Conservation (phyloP, 2,329 filamentous ascomycete genomes). For the Fonsecaea multimorphosa region DNA sequence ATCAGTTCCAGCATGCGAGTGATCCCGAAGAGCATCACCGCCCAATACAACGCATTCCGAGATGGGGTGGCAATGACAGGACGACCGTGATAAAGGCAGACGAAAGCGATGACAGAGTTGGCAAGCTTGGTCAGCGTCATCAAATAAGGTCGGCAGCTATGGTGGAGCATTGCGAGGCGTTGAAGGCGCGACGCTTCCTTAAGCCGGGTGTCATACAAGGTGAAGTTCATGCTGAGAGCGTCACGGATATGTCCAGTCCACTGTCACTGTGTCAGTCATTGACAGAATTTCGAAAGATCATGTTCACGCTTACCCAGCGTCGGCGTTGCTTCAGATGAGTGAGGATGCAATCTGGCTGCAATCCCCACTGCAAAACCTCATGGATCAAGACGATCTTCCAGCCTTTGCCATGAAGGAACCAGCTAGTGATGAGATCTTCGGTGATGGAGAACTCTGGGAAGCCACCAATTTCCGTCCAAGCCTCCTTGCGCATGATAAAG, state of each 20-base stretch:
- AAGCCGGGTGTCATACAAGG: constrained; percentile 18
- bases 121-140: constrained; percentile 30
- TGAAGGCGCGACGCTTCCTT: constrained; percentile 25
- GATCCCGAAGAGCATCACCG: constrained; percentile 21
- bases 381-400: constrained; percentile 40
- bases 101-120: constrained; percentile 16
- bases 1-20: constrained; percentile 6
- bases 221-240: constrained; percentile 23
- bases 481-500: constrained; percentile 40
- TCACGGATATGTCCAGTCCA: constrained; percentile 35
- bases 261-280: constrained; percentile 26
- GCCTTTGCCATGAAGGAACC: constrained; percentile 39
- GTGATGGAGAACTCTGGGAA: constrained; percentile 41
- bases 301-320: constrained; percentile 50
- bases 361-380: constrained; percentile 40
- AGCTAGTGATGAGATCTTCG: constrained; percentile 42
- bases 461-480: constrained; percentile 40
- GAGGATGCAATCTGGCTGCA: constrained; percentile 45
- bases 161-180: constrained; percentile 33
- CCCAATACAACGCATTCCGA: constrained; percentile 6
- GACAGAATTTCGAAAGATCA: constrained; percentile 49
- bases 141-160: constrained; percentile 32
- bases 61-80: constrained; percentile 27
- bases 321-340: constrained; percentile 49
- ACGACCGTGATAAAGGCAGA: constrained; percentile 19